These are phyloP conservation scores for Xerocomus spinulosus DNA, from an alignment of 768 basidiomycete species.

Conservation along the genomic window DNA sequence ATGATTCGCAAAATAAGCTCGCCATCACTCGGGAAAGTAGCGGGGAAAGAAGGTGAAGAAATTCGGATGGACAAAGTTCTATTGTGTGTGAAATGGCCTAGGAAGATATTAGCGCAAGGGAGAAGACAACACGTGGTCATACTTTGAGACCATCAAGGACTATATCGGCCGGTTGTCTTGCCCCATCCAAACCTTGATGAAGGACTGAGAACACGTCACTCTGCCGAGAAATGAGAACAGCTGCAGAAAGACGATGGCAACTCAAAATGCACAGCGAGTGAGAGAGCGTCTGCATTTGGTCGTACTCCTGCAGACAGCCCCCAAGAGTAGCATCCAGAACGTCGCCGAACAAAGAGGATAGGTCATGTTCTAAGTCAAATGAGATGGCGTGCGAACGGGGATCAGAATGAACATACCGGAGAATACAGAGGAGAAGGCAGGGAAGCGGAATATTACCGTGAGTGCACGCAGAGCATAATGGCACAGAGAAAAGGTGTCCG, in stretches of 20 bases:
- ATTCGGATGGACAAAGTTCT: slow-evolving; percentile 10
- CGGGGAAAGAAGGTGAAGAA: slow-evolving; percentile 18
- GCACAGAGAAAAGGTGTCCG: slow-evolving; percentile 44
- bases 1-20: slow-evolving; percentile 12
- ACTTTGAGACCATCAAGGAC: slow-evolving; percentile 30
- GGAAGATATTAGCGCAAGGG: slow-evolving; percentile 4
- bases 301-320: slow-evolving; percentile 33
- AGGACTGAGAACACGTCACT: slow-evolving; percentile 34
- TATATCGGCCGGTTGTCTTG: slow-evolving; percentile 14
- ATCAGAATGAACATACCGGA: slow-evolving; percentile 38
- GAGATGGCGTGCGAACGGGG: neutral
- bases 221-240: slow-evolving; percentile 32
- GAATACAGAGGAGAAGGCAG: slow-evolving; percentile 42
- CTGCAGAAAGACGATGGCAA: slow-evolving; percentile 43
- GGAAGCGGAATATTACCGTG: slow-evolving; percentile 48
- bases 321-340: slow-evolving; percentile 41
- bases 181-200: slow-evolving; percentile 31
- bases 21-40: slow-evolving; percentile 20
- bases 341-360: slow-evolving; percentile 42
- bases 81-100: slow-evolving; percentile 26
- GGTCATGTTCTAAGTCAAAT: slow-evolving; percentile 36
- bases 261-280: slow-evolving; percentile 49
- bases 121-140: neutral
- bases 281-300: slow-evolving; percentile 41
- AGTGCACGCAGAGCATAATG: slow-evolving; percentile 50